phyloP scores from a whole-genome alignment of 495 filamentous ascomycete species.

The Penicillium manginii region DNA sequence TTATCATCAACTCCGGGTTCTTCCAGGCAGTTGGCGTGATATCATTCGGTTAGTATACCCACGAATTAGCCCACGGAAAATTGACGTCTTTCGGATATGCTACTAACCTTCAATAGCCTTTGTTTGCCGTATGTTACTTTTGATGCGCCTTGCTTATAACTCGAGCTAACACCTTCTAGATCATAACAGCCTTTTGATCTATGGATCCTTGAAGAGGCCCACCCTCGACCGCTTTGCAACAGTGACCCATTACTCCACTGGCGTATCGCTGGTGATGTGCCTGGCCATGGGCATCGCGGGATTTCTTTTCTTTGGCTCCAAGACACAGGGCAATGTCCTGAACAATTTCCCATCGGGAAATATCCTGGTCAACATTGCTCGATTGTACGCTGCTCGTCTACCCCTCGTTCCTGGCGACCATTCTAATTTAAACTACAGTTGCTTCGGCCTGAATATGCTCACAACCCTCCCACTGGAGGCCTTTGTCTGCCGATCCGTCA shows the following conservation, averaged over 20 bases:
- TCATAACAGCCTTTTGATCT: slow-evolving; percentile 96
- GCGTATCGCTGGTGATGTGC: slow-evolving; percentile 85
- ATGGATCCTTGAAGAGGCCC: slow-evolving; percentile 90
- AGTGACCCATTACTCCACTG: slow-evolving; percentile 92
- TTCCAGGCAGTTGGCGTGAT: slow-evolving; percentile 97
- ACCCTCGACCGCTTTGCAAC: slow-evolving; percentile 90
- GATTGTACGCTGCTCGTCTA: slow-evolving; percentile 61
- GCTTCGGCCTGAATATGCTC: slow-evolving; percentile 97
- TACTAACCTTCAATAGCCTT: slow-evolving; percentile 64
- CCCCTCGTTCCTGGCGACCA: neutral
- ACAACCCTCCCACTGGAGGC: slow-evolving; percentile 94
- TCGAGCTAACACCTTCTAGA: slow-evolving; percentile 50
- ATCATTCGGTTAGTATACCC: slow-evolving; percentile 74
- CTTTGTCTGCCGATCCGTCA: slow-evolving; percentile 96
- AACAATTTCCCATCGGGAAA: slow-evolving; percentile 96
- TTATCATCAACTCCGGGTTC: slow-evolving; percentile 80
- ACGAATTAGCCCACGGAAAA: neutral
- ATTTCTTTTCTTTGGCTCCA: slow-evolving; percentile 90
- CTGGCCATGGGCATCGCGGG: slow-evolving; percentile 85
- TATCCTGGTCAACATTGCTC: slow-evolving; percentile 88
- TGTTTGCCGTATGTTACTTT: slow-evolving; percentile 68
- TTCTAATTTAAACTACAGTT: slow-evolving; percentile 44
- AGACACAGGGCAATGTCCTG: slow-evolving; percentile 90
- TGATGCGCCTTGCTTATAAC: neutral
- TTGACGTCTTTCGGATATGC: slow-evolving; percentile 6